Base-by-base conservation (phyloP, 164 flowering plant species). In the Saururus chinensis region DNA sequence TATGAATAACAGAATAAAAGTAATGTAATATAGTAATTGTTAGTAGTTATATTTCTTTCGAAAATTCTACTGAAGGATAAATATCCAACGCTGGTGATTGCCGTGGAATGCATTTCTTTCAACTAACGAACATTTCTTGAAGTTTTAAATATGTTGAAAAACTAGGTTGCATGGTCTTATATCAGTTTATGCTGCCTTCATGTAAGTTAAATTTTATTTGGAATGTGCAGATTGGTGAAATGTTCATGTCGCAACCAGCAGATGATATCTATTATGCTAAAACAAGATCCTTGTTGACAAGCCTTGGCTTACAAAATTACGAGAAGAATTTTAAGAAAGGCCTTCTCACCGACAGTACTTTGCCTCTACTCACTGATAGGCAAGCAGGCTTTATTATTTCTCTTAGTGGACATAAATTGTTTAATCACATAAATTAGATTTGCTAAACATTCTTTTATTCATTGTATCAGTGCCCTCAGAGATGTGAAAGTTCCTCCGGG, bases 401-500 rank as follows among this genome's bases (percentile, higher is more conserved):
- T 48, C 35, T 41, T 25, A n/a, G 8, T 11, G n/a, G 9, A 40
- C 45, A 23, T 19, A n/a, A 16, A 10, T 6, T 13, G 12, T 1
- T 40, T 7, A 30, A 52, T 37, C 19, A 22, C 9, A n/a, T n/a
- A n/a, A n/a, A n/a, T n/a, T 25, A 42, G n/a, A 60, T 4, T 21
- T 40, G 24, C 19, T 19, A 61, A 60, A 51, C 24, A 22, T 22
- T 40, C 40, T 66, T 20, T 42, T 19, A 19, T 19, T 49, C 20
- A 53, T 24, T 76, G 51, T 74, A 71, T 58, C 93, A 92, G 98
- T 67, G 96, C 97, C 60, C 93, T 92, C 41, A 79, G 83, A 80
- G 98, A 92, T 76, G 96, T 82, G 54, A 84, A 69, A 56, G 82
- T 92, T 71, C 98, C 96, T 22, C 96, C 98, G 22, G 98, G 98